Base-by-base conservation (phyloP, 2,329 filamentous ascomycete species). In the Colletotrichum shisoi region DNA sequence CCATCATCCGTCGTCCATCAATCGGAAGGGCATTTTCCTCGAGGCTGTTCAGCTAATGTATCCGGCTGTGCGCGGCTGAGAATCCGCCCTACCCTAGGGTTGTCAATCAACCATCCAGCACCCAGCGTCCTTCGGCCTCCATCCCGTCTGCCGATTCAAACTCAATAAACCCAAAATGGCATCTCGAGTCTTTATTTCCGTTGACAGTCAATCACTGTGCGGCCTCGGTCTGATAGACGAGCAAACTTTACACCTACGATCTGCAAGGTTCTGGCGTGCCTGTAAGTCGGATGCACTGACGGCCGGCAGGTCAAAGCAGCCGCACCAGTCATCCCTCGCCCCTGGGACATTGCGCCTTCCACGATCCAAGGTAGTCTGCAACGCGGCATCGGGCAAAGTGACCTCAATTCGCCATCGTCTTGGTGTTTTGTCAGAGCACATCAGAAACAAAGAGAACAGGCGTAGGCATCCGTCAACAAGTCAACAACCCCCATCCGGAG, bases 251-350 rank as follows among this genome's bases (percentile, higher is more conserved):
- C 34, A 37, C 24, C 24, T 21, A n/a, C 17, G 31, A 52, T 52
- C 49, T 37, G 49, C 27, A 31, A 21, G 34, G 49, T 31, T 31
- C 15, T 34, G 15, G 9, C 9, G 42, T 31, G 24, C 54, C 42
- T 46, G n/a, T 7, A 19, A 57, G 21, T 21, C 19, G 15, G 54
- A 45, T 45, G 54, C 54, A 57, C 54, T 57, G 54, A 57, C 27
- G 54, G 27, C 24, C 21, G 11, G 53, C 7, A 46, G 27, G 54
- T 57, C 54, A 57, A 34, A 45, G 54, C 54, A 37, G 15, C 17
- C 17, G 17, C 17, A n/a, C 48, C 48, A n/a, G 48, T 19, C 27
- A 31, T 31, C 27, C 7, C 27, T 34, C 31, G 15, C 48, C n/a
- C 27, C 2, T 9, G n/a, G 27, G 12, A 19, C n/a, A 34, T 17